These are phyloP conservation scores for Aspergillus saccharolyticus DNA, from an alignment of 495 filamentous ascomycete species.

Conservation along the genomic window DNA sequence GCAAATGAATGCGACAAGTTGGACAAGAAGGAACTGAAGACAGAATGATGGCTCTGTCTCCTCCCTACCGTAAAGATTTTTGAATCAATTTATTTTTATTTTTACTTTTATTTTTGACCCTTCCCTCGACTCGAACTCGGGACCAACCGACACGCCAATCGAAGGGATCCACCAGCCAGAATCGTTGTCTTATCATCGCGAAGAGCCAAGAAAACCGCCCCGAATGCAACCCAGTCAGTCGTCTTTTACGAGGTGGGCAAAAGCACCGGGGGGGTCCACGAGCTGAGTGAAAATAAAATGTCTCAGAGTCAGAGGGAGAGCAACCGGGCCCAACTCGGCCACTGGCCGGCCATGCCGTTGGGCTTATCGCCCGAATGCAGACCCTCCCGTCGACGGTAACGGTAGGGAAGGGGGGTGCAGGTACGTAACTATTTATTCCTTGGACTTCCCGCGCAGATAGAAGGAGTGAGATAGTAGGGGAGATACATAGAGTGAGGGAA, in stretches of 20 bases:
- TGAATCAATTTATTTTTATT: too few species aligned
- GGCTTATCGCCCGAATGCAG: background rate
- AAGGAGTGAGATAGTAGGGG: too few species aligned
- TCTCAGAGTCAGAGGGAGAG: background rate
- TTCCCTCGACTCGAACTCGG: too few species aligned
- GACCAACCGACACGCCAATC: background rate
- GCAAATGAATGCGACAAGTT: background rate
- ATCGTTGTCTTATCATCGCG: background rate
- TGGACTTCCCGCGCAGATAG: too few species aligned
- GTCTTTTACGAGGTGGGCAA: background rate
- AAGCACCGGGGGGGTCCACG: background rate
- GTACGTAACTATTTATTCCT: too few species aligned
- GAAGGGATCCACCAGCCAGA: too few species aligned
- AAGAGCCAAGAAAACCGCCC: background rate
- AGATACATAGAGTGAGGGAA: too few species aligned
- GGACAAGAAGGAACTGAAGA: background rate
- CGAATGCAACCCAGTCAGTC: background rate
- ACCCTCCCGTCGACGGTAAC: background rate
- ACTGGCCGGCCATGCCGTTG: background rate
- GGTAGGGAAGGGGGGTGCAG: too few species aligned
- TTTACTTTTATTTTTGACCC: too few species aligned
- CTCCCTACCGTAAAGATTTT: too few species aligned
- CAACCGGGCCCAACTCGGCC: background rate
- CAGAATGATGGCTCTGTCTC: too few species aligned
- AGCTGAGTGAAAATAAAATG: background rate